phyloP scores from a whole-genome alignment of 345 rosid genomes.

The Moricandia arvensis region DNA sequence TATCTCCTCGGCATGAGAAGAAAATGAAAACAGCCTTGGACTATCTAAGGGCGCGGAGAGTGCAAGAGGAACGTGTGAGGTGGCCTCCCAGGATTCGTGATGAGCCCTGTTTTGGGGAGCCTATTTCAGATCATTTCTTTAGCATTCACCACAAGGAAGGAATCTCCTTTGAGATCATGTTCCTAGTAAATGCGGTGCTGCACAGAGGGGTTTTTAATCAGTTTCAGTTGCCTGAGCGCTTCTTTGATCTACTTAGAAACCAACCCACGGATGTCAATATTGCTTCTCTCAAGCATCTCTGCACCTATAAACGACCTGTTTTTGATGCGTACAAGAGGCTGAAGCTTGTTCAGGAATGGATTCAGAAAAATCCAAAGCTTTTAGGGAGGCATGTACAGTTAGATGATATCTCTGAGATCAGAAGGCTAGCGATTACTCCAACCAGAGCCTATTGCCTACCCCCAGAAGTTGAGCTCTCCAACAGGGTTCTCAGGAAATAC shows the following conservation, averaged over 20 bases:
- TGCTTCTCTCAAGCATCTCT: conserved; percentile 71
- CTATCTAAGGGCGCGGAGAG: conserved; percentile 56
- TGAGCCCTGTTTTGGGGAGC: conserved; percentile 68
- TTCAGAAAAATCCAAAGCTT: conserved; percentile 57
- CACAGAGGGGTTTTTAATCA: conserved; percentile 73
- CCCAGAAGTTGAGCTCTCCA: conserved; percentile 92
- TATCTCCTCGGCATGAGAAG: conserved; percentile 61
- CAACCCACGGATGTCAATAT: conserved; percentile 60
- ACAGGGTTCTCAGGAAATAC: conserved; percentile 76
- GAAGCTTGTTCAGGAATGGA: conserved; percentile 64
- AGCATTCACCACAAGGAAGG: conserved; percentile 53
- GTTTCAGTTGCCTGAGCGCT: conserved; percentile 54
- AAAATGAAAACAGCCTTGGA: conserved; percentile 52
- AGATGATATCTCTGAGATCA: conserved; percentile 61
- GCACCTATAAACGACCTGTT: conserved; percentile 55
- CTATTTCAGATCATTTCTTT: conserved; percentile 54
- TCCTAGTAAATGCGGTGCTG: conserved; percentile 67
- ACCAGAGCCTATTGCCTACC: conserved; percentile 82
- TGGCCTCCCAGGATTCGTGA: conserved; percentile 43
- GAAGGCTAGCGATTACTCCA: conserved; percentile 80
- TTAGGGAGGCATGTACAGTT: conserved; percentile 41
- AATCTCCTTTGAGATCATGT: conserved; percentile 62
- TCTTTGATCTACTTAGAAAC: conserved; percentile 60
- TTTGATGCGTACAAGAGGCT: conserved; percentile 62
- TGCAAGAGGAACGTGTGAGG: conserved; percentile 41